Evolutionary conservation across 1,139 yeast species (phyloP).

Genomic region (Debaryomycetaceae sp.): DNA sequence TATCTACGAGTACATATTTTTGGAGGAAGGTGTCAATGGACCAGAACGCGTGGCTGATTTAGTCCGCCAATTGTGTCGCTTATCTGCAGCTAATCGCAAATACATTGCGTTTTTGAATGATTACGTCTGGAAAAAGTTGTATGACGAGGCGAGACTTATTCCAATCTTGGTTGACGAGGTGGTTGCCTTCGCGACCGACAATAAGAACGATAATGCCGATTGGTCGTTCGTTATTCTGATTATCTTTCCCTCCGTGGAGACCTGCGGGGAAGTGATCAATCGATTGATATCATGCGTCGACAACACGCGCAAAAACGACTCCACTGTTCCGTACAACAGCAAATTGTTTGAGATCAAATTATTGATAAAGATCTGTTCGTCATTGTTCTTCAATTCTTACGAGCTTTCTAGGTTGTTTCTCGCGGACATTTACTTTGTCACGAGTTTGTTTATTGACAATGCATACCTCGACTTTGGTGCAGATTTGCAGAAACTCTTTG

Average conservation of each 20-base stretch:
- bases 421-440: slow-evolving; percentile 63
- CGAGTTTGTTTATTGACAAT: slow-evolving; percentile 63
- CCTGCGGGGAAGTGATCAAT: slow-evolving; percentile 56
- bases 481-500: slow-evolving; percentile 53
- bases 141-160: slow-evolving; percentile 49
- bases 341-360: slow-evolving; percentile 67
- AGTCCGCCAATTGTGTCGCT: slow-evolving; percentile 51
- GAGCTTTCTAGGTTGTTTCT: slow-evolving; percentile 54
- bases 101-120: slow-evolving; percentile 29
- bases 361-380: slow-evolving; percentile 53
- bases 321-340: slow-evolving; percentile 49
- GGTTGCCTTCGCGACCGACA: slow-evolving; percentile 62
- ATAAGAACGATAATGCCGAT: slow-evolving; percentile 59
- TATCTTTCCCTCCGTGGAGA: slow-evolving; percentile 63
- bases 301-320: slow-evolving; percentile 33
- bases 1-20: slow-evolving; percentile 46
- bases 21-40: slow-evolving; percentile 45
- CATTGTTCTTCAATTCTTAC: slow-evolving; percentile 64
- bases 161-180: slow-evolving; percentile 61
- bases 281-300: slow-evolving; percentile 44
- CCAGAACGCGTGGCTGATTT: slow-evolving; percentile 51
- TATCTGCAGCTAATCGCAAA: slow-evolving; percentile 42
- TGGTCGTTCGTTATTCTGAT: slow-evolving; percentile 58
- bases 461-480: slow-evolving; percentile 61
- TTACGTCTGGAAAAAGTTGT: slow-evolving; percentile 62